Conservation (phyloP, 2,329 filamentous ascomycete genomes). For the Claviceps citrina region DNA sequence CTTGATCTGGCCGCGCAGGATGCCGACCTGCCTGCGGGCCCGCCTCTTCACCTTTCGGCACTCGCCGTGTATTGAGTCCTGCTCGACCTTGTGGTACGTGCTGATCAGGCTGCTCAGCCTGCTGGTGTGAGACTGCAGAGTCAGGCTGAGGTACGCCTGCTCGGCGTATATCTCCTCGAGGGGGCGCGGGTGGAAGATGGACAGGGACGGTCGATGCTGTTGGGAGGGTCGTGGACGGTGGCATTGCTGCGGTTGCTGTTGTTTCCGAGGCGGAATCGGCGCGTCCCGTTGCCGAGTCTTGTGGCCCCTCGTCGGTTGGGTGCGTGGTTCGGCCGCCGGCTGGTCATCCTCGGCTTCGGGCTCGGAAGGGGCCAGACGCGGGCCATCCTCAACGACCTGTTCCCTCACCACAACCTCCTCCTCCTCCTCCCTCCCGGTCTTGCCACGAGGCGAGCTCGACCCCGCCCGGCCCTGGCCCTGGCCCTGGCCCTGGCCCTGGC, state of each 20-base stretch:
- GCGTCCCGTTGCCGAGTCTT: not conserved
- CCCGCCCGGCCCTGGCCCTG: no score
- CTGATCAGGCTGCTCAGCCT: conserved; percentile 24
- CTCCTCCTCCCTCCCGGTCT: no score
- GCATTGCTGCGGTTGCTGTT: not conserved
- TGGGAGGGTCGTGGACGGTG: not conserved
- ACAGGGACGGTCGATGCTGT: not conserved
- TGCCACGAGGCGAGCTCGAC: no score
- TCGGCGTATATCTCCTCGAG: conserved; percentile 31
- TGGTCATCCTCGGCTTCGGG: not conserved
- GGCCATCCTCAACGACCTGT: no score
- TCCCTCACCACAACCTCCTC: no score
- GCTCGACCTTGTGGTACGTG: conserved; percentile 23
- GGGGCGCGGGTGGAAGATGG: conserved; percentile 22
- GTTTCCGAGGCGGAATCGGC: not conserved
- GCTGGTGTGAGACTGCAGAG: conserved; percentile 25
- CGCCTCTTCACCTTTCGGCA: conserved; percentile 15
- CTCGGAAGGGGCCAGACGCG: not conserved
- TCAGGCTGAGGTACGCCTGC: conserved; percentile 27
- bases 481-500: no score
- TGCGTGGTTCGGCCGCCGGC: not conserved
- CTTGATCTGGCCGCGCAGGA: conserved; percentile 28
- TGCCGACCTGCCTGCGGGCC: conserved; percentile 25
- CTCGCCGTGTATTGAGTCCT: conserved; percentile 13
- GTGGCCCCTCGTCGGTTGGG: not conserved